phyloP scores from a whole-genome alignment of 306 rosid species.

The Trifolium dubium region DNA sequence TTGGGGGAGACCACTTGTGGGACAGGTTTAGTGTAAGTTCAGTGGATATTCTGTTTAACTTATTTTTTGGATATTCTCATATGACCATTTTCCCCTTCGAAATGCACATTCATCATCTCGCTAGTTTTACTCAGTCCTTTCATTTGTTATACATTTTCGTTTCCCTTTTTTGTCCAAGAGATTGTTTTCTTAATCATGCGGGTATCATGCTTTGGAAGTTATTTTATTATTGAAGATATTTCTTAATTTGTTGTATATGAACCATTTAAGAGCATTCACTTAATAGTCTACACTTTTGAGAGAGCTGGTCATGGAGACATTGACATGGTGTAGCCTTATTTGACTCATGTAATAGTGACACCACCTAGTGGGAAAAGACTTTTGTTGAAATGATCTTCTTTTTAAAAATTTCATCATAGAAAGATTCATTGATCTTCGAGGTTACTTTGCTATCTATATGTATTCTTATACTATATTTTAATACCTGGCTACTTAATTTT shows the following conservation, averaged over 20 bases:
- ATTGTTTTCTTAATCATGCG: conserved; percentile 14
- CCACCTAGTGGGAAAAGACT: conserved; percentile 4
- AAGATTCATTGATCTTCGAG: conserved; percentile 28
- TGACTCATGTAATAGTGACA: not conserved
- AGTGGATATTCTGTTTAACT: conserved; percentile 34
- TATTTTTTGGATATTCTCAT: conserved; percentile 18
- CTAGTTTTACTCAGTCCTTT: conserved; percentile 15
- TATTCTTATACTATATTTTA: conserved; percentile 13
- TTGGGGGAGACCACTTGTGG: conserved; percentile 97
- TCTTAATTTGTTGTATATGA: not conserved
- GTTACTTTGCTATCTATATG: conserved; percentile 13
- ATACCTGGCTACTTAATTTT: conserved; percentile 24
- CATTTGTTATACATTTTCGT: conserved; percentile 2
- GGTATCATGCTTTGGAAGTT: conserved; percentile 17
- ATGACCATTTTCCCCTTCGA: conserved; percentile 11
- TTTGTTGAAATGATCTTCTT: not conserved
- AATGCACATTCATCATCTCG: not conserved
- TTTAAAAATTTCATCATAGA: conserved; percentile 1
- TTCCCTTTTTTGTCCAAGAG: not conserved
- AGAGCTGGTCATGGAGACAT: not conserved
- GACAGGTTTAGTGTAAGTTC: conserved; percentile 88
- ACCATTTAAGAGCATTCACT: conserved; percentile 14
- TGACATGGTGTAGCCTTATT: not conserved
- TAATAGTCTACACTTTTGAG: not conserved
- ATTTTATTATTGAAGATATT: not conserved